Evolutionary conservation across 2,329 filamentous ascomycete genomes (phyloP).

Genomic region (Corniculantispora saksenae): DNA sequence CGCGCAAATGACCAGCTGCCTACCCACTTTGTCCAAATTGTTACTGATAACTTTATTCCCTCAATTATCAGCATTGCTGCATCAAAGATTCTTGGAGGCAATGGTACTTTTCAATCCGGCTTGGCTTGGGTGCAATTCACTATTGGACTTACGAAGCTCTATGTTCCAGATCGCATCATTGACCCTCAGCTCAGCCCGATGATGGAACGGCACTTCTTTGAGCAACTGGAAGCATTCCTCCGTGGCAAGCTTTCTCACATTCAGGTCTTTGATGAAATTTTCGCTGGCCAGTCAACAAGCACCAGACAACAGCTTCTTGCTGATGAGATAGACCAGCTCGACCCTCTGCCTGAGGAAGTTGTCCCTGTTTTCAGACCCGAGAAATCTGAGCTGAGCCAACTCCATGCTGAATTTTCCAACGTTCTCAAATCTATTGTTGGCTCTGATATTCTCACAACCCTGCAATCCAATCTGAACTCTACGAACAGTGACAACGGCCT

Average conservation of each 20-base stretch:
- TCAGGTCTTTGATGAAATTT: constrained; percentile 62
- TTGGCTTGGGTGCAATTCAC: constrained; percentile 77
- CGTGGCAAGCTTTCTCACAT: constrained; percentile 60
- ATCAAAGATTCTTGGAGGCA: constrained; percentile 23
- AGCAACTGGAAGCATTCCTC: constrained; percentile 58
- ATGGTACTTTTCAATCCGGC: constrained; percentile 37
- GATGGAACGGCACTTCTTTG: constrained; percentile 63
- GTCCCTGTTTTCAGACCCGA: constrained; percentile 71
- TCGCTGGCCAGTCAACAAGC: constrained; percentile 69
- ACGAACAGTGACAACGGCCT: constrained; percentile 39
- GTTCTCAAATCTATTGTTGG: constrained; percentile 66
- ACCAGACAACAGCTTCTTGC: constrained; percentile 65
- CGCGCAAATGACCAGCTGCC: neutral
- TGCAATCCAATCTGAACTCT: constrained; percentile 27
- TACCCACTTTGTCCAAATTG: constrained; percentile 24
- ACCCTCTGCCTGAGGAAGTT: constrained; percentile 64
- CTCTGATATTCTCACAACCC: constrained; percentile 42
- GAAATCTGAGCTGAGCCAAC: constrained; percentile 63
- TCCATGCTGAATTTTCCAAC: constrained; percentile 84
- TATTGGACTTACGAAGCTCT: constrained; percentile 72
- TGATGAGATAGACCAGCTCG: constrained; percentile 63
- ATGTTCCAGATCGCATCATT: constrained; percentile 82
- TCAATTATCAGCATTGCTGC: constrained; percentile 46
- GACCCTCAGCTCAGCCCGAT: constrained; percentile 72
- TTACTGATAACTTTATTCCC: constrained; percentile 46